Conservation (phyloP, 306 rosid genomes). For the Cucumis melo region DNA sequence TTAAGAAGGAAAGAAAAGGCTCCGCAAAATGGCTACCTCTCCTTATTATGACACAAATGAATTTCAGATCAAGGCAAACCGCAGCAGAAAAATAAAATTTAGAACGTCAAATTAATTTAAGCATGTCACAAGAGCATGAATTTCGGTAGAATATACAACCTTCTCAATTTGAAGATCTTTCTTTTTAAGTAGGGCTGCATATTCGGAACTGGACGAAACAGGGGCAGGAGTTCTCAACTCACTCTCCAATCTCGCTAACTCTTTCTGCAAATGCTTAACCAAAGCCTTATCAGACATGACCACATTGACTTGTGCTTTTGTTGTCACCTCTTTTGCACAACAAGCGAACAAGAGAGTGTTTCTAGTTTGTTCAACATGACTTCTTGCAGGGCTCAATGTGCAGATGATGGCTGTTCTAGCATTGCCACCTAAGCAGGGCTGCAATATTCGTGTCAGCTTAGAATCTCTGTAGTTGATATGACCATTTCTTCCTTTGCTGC, state of each 20-base stretch:
- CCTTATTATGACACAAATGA: background rate
- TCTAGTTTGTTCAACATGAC: slow-evolving; percentile 95
- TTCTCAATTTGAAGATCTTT: slow-evolving; percentile 93
- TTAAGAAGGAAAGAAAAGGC: background rate
- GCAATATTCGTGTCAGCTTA: slow-evolving; percentile 88
- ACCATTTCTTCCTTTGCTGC: slow-evolving; percentile 88
- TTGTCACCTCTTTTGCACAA: slow-evolving; percentile 94
- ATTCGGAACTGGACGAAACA: slow-evolving; percentile 48
- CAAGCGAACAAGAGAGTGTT: slow-evolving; percentile 97
- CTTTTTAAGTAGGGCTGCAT: slow-evolving; percentile 58
- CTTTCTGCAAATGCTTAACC: slow-evolving; percentile 92
- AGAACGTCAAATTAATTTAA: background rate
- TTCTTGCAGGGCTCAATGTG: slow-evolving; percentile 93
- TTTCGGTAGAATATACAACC: slow-evolving; percentile 29
- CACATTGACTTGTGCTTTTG: slow-evolving; percentile 95
- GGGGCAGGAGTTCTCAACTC: slow-evolving; percentile 73
- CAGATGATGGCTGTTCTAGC: slow-evolving; percentile 98
- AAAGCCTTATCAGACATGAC: slow-evolving; percentile 98
- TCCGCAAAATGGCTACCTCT: background rate
- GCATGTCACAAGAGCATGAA: background rate
- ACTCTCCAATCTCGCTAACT: slow-evolving; percentile 90
- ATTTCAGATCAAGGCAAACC: background rate
- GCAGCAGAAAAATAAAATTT: background rate
- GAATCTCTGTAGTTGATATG: slow-evolving; percentile 97
- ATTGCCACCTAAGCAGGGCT: slow-evolving; percentile 95